Base-by-base conservation (phyloP, 2,329 filamentous ascomycete genomes). In the Simplicillium sp. region DNA sequence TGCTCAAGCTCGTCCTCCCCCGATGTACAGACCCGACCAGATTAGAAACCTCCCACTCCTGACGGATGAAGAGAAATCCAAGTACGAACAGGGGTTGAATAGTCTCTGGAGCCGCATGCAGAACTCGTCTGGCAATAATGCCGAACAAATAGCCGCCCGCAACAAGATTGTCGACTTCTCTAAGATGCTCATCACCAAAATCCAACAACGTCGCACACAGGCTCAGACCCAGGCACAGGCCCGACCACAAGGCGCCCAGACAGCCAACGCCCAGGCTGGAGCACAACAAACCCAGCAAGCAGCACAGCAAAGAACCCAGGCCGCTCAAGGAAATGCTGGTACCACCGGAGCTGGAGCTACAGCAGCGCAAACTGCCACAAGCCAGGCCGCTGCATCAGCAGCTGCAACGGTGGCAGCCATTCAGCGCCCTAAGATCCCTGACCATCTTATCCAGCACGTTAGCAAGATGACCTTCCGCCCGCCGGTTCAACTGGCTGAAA, bases 161-260 rank as follows among this genome's bases (percentile, higher is more conserved):
- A 66, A 67, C 33, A 81, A 80, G 58, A 73, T 82, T 16, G 56
- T 62, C 7, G 75, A 81, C 8, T 82, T 82, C 52, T 76, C 77
- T 0, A 67, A 67, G 34, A 77, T 76, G 57, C 64, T 82, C 2
- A 57, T 67, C 3, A 56, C 55, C 0, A 80, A 78, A 55, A 65
- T 77, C 5, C 65, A 71, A 39, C 53, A 56, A 38, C 56, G 62
- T 14, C 55, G 62, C 25, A 50, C 49, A 2, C 61, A 62, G 38
- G 56, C 59, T 8, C 57, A 61, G 20, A 56, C 59, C 36, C 55
- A 55, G 11, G 37, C 29, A 36, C n/a, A 29, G 18, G 18, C 32
- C 17, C 9, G 28, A 28, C 20, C 37, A 25, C 40, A 44, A 18
- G 43, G 40, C 2, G 51, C 54, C 38, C 56, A 56, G 17, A 49